A percentile compares a stretch with the other conserved stretches of the same genome.
Evolutionary conservation across 805 yeast species (phyloP).

Genomic region (Lipomyces starkeyi): DNA sequence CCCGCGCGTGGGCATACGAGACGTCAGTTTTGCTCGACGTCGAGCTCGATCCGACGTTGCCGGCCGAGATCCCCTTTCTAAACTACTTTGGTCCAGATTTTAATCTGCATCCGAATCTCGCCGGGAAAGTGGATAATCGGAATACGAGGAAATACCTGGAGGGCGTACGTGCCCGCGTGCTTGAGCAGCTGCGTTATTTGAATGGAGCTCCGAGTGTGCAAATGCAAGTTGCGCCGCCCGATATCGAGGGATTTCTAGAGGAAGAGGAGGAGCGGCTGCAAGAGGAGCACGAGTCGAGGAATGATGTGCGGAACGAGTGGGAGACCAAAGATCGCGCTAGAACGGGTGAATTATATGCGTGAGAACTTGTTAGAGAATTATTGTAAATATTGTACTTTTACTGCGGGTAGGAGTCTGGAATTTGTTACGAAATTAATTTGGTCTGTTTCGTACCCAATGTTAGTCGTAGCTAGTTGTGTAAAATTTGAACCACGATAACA

Average conservation of each 20-base stretch:
- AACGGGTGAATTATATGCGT: conserved; percentile 37
- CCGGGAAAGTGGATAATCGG: conserved; percentile 81
- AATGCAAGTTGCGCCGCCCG: conserved; percentile 89
- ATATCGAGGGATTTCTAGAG: conserved; percentile 48
- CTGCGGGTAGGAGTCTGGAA: conserved; percentile 3
- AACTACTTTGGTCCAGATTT: conserved; percentile 90
- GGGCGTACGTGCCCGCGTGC: conserved; percentile 70
- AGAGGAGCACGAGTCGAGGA: conserved; percentile 43
- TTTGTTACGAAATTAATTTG: not conserved
- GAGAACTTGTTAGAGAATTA: not conserved
- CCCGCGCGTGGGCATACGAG: conserved; percentile 94
- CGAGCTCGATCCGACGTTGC: conserved; percentile 74
- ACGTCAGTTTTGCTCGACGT: conserved; percentile 85
- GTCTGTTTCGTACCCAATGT: not conserved
- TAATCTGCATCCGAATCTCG: conserved; percentile 82
- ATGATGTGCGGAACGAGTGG: conserved; percentile 26
- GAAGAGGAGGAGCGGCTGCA: conserved; percentile 48
- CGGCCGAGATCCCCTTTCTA: conserved; percentile 74
- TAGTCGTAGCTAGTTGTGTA: too few relatives aligned
- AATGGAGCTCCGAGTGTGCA: conserved; percentile 95
- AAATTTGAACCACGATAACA: not conserved
- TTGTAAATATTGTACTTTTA: conserved; percentile 6
- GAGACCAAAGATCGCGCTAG: conserved; percentile 38
- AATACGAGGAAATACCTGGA: conserved; percentile 85
- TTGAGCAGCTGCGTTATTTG: conserved; percentile 80